phyloP scores from a whole-genome alignment of 768 basidiomycete genomes.

The Xerocomellus intermedius region DNA sequence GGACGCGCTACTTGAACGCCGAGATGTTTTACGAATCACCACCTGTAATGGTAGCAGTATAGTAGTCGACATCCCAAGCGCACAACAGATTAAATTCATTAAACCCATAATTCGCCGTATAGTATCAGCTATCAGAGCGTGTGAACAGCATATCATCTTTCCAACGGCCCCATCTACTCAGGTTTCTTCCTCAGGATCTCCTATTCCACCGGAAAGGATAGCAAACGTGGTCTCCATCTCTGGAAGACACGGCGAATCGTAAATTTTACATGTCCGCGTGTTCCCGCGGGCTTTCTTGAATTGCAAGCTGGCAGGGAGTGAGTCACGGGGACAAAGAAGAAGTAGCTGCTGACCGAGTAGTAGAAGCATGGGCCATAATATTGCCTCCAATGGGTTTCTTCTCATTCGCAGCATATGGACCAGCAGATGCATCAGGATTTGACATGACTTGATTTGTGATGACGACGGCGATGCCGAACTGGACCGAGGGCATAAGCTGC shows the following conservation, averaged over 20 bases:
- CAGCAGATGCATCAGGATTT: constrained; percentile 92
- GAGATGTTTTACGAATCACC: not conserved
- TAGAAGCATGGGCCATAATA: constrained; percentile 98
- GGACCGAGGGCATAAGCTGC: constrained; percentile 9
- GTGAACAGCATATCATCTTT: not conserved
- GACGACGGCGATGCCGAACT: constrained; percentile 98
- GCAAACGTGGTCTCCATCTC: constrained; percentile 96
- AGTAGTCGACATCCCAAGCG: not conserved
- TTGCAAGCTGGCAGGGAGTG: constrained; percentile 57
- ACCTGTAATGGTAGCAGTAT: not conserved
- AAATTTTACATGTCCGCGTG: constrained; percentile 93
- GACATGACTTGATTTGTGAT: constrained; percentile 99
- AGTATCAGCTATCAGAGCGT: not conserved
- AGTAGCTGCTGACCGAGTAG: constrained; percentile 67
- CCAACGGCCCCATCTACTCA: constrained; percentile 27
- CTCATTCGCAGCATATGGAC: constrained; percentile 84
- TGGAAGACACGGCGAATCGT: constrained; percentile 96
- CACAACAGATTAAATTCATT: constrained; percentile 17
- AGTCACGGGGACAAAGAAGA: constrained; percentile 2
- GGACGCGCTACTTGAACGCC: not conserved
- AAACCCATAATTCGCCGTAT: constrained; percentile 6
- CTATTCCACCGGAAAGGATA: constrained; percentile 87
- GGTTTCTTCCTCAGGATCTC: constrained; percentile 88
- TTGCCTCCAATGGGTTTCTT: constrained; percentile 99
- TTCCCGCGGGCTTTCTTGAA: constrained; percentile 90